phyloP scores from a whole-genome alignment of 805 yeast genomes.

The Sugiyamaella marilandica region DNA sequence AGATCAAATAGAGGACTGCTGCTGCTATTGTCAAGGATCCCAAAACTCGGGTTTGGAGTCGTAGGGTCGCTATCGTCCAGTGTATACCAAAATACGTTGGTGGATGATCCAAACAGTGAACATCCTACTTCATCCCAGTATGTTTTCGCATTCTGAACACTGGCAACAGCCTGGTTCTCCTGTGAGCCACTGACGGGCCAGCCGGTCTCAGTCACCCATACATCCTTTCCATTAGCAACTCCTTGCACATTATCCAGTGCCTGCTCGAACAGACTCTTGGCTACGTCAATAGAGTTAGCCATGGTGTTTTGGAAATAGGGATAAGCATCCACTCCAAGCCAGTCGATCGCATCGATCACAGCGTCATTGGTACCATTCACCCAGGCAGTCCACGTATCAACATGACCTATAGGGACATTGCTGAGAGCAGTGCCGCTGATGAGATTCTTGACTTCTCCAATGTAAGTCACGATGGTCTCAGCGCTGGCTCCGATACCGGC shows the following conservation, averaged over 20 bases:
- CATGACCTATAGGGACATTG: conserved; percentile 70
- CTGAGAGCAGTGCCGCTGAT: conserved; percentile 61
- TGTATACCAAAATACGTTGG: conserved; percentile 23
- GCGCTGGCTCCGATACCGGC: conserved; percentile 60
- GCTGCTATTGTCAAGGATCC: conserved; percentile 15
- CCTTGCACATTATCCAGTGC: conserved; percentile 59
- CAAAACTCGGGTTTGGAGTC: conserved; percentile 20
- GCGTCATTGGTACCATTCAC: conserved; percentile 66
- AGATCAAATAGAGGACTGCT: conserved; percentile 17
- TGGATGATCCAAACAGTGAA: conserved; percentile 32
- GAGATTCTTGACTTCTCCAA: conserved; percentile 58
- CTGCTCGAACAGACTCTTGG: conserved; percentile 83
- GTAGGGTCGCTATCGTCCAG: conserved; percentile 17
- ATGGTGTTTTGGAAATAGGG: conserved; percentile 88
- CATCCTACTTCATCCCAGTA: conserved; percentile 80
- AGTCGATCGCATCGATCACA: conserved; percentile 67
- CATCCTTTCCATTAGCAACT: conserved; percentile 71
- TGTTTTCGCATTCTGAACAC: conserved; percentile 57
- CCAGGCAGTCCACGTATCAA: conserved; percentile 83
- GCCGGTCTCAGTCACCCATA: conserved; percentile 93
- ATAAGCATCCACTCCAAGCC: conserved; percentile 81
- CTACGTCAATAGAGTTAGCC: conserved; percentile 78
- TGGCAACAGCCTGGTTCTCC: conserved; percentile 57
- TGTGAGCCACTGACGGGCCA: conserved; percentile 81
- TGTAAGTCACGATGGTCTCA: conserved; percentile 47